A percentile compares a stretch with the other conserved stretches of the same genome.
Conservation (phyloP, 2,329 filamentous ascomycete genomes). For the Botryotinia globosa region DNA sequence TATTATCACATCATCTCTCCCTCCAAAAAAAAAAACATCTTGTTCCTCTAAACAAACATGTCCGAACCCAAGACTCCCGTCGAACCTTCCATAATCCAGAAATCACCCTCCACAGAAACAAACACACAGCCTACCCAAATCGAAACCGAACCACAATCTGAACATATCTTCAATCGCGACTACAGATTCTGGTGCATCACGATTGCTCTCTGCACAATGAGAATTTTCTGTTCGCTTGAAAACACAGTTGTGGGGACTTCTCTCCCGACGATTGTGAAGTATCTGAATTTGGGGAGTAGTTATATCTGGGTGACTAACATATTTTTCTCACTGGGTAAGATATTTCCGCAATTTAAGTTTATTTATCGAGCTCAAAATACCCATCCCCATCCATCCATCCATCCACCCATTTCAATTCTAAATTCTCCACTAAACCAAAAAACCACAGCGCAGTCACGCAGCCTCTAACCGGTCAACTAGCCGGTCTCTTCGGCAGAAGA, state of each 20-base stretch:
- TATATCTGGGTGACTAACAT: constrained; percentile 22
- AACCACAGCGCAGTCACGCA: constrained; percentile 1
- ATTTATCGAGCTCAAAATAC: background rate
- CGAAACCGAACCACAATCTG: background rate
- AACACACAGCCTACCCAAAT: too few relatives aligned
- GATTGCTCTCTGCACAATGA: constrained; percentile 9
- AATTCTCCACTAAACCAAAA: too few relatives aligned
- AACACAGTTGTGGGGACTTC: constrained; percentile 3
- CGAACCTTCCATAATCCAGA: fast-evolving
- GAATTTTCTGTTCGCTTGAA: constrained; percentile 6
- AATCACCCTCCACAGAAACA: background rate
- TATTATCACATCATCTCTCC: background rate
- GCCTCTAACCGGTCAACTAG: constrained; percentile 13
- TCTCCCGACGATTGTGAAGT: constrained; percentile 4
- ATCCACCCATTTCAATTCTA: too few relatives aligned
- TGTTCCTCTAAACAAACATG: background rate
- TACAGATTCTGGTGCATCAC: constrained; percentile 12
- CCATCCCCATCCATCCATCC: too few relatives aligned
- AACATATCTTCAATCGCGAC: background rate
- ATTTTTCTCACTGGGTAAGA: constrained; percentile 15
- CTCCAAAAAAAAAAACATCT: too few relatives aligned
- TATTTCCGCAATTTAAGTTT: background rate
- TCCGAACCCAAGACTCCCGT: background rate
- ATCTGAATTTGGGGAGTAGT: background rate
- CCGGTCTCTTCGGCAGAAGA: constrained; percentile 2